These are phyloP conservation scores for Zasmidium citrigriseum DNA, from an alignment of 2,329 filamentous ascomycete genomes.

Conservation along the genomic window DNA sequence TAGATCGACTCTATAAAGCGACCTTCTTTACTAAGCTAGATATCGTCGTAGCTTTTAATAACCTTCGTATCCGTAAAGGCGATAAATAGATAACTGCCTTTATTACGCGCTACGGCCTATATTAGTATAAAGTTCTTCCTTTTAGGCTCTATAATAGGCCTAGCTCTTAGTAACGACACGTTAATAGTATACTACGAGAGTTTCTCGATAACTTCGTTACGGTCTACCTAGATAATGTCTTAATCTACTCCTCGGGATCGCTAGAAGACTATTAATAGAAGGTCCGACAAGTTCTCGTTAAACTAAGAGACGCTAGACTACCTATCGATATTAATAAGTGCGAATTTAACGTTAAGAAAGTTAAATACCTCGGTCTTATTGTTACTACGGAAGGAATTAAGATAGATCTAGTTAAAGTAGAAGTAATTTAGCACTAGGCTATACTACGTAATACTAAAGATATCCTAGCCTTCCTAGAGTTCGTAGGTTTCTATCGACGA, in stretches of 20 bases:
- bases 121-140: neutral
- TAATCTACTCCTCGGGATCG: conserved; percentile 30
- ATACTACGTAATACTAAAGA: conserved; percentile 1
- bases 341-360: conserved; percentile 24
- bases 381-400: conserved; percentile 24
- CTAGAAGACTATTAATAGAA: conserved; percentile 28
- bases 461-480: conserved; percentile 2
- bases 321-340: conserved; percentile 6
- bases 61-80: conserved; percentile 23
- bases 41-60: neutral
- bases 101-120: conserved; percentile 2
- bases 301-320: conserved; percentile 23
- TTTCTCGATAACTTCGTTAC: conserved; percentile 26
- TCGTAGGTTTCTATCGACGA: conserved; percentile 4
- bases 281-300: conserved; percentile 27
- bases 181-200: conserved; percentile 21
- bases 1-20: neutral
- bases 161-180: conserved; percentile 27
- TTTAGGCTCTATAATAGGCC: conserved; percentile 21
- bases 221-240: conserved; percentile 30
- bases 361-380: conserved; percentile 30
- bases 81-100: conserved; percentile 8
- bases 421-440: neutral
- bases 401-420: conserved; percentile 16
- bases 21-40: conserved; percentile 9